Base-by-base conservation (phyloP, 495 filamentous ascomycete species). In the Aspergillus cavernicola region DNA sequence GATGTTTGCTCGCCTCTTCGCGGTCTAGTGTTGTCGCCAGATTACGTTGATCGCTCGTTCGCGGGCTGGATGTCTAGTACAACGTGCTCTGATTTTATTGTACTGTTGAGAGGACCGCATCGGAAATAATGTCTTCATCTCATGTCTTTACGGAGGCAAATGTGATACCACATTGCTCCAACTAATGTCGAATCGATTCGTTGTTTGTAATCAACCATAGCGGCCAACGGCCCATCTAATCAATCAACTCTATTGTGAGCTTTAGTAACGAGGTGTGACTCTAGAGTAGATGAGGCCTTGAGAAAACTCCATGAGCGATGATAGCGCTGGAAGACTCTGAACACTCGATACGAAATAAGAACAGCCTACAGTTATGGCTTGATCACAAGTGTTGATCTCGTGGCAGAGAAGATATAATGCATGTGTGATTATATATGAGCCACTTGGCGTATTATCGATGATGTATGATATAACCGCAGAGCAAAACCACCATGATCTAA, bases 401-500 rank as follows among this genome's bases (percentile, higher is more conserved):
- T n/a, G n/a, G n/a, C n/a, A n/a, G n/a, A 24, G 31, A 40, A 58
- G 31, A 45, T 45, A 41, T 36, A 49, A 51, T 43, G 37, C 50
- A 56, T 53, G 38, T 55, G 48, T 31, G 45, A 58, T 56, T 62
- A 58, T 59, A 44, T 57, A 47, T 54, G 15, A 47, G 48, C 53
- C 43, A 22, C 37, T 32, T 10, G 55, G 52, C 50, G 42, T 53
- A 57, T 44, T 55, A 57, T 62, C 49, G 35, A 63, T 60, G 54
- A 60, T 60, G 54, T 63, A 43, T 51, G 40, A 39, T 50, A 56
- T 46, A 43, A 56, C 55, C 43, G 51, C 50, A 58, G 43, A 45
- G 52, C 12, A 55, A 57, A n/a, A 29, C 22, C 41, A 49, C 54
- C 50, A 47, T 58, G 57, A 52, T 58, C n/a, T 35, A 63, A 63